Conservation (phyloP, 306 rosid genomes). For the Gleditsia sinensis region DNA sequence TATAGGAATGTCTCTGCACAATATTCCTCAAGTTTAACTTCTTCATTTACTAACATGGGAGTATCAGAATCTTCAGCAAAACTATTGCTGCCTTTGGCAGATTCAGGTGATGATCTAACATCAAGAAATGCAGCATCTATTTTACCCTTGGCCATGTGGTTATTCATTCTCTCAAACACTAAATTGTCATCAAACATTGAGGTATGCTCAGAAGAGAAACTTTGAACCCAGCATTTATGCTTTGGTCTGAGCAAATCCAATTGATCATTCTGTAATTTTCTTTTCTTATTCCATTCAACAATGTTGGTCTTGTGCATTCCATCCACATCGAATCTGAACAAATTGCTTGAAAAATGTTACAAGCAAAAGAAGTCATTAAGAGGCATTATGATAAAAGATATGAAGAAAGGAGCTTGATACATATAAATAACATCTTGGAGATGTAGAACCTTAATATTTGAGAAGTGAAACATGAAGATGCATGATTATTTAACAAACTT, state of each 20-base stretch:
- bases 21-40: constrained; percentile 45
- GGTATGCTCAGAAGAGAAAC: constrained; percentile 35
- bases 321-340: constrained; percentile 45
- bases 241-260: constrained; percentile 60
- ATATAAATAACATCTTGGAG: neutral
- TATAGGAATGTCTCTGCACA: constrained; percentile 28
- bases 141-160: constrained; percentile 10
- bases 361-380: neutral
- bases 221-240: constrained; percentile 56
- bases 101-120: constrained; percentile 42
- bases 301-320: constrained; percentile 19
- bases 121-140: constrained; percentile 9
- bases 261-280: constrained; percentile 63
- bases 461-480: neutral
- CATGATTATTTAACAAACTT: neutral
- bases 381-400: neutral
- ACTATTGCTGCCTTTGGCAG: constrained; percentile 65
- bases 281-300: constrained; percentile 60
- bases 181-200: constrained; percentile 37
- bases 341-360: neutral
- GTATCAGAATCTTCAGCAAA: constrained; percentile 50
- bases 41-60: constrained; percentile 48
- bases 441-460: neutral
- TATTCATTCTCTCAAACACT: constrained; percentile 30
- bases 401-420: neutral